Evolutionary conservation across 805 yeast genomes (phyloP).

Genomic region (Starmera dryadoides): DNA sequence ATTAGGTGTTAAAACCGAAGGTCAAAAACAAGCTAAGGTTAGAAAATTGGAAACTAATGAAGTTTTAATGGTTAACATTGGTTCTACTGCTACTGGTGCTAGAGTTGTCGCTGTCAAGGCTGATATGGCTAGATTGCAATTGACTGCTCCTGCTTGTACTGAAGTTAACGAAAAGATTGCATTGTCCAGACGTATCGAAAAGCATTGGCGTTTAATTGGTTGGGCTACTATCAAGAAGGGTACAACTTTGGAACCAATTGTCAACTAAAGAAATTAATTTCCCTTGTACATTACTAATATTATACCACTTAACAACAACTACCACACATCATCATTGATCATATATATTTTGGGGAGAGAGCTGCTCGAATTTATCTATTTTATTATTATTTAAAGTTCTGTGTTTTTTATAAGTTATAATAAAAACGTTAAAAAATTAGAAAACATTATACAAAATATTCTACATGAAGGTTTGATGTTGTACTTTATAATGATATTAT

Average conservation of each 20-base stretch:
- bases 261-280: no score
- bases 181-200: slow-evolving; percentile 95
- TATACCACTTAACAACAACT: not conserved
- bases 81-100: slow-evolving; percentile 99
- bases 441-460: no score
- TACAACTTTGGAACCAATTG: slow-evolving; percentile 74
- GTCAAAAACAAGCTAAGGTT: slow-evolving; percentile 94
- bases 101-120: slow-evolving; percentile 97
- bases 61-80: slow-evolving; percentile 97
- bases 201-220: slow-evolving; percentile 99
- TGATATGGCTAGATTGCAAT: slow-evolving; percentile 96
- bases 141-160: slow-evolving; percentile 98
- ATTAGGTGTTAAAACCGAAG: slow-evolving; percentile 97
- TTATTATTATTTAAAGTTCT: no score
- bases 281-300: no score
- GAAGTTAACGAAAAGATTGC: slow-evolving; percentile 98
- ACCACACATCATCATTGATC: no score
- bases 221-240: slow-evolving; percentile 99
- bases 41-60: slow-evolving; percentile 91
- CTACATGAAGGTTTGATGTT: no score
- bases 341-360: no score
- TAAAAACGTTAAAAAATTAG: no score
- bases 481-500: no score
- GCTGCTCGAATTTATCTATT: no score
- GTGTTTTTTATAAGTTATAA: no score